A percentile compares a stretch with the other conserved stretches of the same genome.
phyloP scores from a whole-genome alignment of 352 stramenopile genomes.

The Thraustochytrium sp. region DNA sequence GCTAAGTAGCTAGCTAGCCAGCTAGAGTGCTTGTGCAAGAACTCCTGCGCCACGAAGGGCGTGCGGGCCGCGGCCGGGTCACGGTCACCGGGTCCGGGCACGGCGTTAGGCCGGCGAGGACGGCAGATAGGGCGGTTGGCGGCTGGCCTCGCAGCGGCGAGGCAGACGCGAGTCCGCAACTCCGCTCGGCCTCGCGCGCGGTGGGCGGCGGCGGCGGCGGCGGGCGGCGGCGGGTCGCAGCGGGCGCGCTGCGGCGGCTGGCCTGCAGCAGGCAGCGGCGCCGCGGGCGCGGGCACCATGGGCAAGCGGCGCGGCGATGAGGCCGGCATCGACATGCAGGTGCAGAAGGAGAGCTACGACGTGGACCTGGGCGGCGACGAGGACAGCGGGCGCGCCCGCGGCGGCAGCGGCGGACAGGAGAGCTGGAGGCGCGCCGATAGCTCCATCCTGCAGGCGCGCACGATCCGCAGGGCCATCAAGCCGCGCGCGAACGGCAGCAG shows the following conservation, averaged over 20 bases:
- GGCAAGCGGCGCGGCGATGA: slow-evolving; percentile 15
- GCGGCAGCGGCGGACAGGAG: neutral
- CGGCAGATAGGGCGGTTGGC: no score
- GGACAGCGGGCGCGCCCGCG: neutral
- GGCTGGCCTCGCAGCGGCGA: no score
- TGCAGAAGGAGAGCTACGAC: slow-evolving; percentile 13
- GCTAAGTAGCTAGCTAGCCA: no score
- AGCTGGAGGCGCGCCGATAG: neutral
- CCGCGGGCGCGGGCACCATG: neutral
- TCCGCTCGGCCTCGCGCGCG: no score
- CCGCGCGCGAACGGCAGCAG: neutral
- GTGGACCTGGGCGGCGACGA: neutral
- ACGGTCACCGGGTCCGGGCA: no score
- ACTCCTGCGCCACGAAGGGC: no score
- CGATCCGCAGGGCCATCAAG: neutral
- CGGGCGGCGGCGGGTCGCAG: no score
- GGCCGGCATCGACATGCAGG: slow-evolving; percentile 33
- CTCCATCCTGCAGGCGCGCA: neutral
- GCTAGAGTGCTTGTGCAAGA: no score
- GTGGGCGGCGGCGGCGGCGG: no score
- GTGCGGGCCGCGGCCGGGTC: no score
- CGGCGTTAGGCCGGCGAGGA: no score
- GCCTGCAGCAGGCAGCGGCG: neutral
- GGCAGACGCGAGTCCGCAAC: no score
- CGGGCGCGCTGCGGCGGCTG: neutral